Evolutionary conservation across 148 eudicot species (phyloP), one percentile per base, ranked within the genome.

Genomic region (Rhododendron ferrugineum): DNA sequence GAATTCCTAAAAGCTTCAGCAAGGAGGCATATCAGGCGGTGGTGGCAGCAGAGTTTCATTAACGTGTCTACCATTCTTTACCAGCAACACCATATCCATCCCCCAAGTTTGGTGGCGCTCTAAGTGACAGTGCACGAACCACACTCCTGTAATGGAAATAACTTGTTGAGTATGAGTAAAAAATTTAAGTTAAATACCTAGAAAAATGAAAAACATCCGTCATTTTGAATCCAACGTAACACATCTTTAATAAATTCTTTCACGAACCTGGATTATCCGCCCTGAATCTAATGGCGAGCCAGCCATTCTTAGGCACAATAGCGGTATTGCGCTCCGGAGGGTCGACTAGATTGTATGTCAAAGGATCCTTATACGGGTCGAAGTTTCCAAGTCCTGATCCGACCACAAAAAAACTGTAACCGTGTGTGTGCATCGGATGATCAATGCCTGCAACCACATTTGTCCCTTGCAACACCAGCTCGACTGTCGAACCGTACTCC

Each of bases 391-490:
- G 42, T 9, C 92, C 92, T 73, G 74, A 85, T 18, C 92, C 92
- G 23, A 90, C 86, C 10, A 90, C 58, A 37, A 82, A 88, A 47
- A 86, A 88, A 46, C 83, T 83, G 32, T 84, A 83, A 14, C 92
- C 92, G 11, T 90, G 92, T 4, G 88, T 78, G 56, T 90, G 92
- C 92, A 90, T 87, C 0, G 92, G 92, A 81, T 90, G 92, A 83
- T 90, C 92, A 10, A 88, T 20, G 6, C 90, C 90, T 2, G 44
- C 84, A 23, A 83, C 78, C 84, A 85, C 4, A 23, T 80, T 88
- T 15, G 92, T 90, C 16, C 87, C 89, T 76, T 88, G 92, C 23
- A 87, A 87, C 46, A 88, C 87, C 20, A 88, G 3, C 82, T 90
- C 92, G 56, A 90, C 89, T 11, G 78, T 78, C 1, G 90, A 74